Conservation (phyloP, 208 protist genomes). For the Wallacemonas sp. region DNA sequence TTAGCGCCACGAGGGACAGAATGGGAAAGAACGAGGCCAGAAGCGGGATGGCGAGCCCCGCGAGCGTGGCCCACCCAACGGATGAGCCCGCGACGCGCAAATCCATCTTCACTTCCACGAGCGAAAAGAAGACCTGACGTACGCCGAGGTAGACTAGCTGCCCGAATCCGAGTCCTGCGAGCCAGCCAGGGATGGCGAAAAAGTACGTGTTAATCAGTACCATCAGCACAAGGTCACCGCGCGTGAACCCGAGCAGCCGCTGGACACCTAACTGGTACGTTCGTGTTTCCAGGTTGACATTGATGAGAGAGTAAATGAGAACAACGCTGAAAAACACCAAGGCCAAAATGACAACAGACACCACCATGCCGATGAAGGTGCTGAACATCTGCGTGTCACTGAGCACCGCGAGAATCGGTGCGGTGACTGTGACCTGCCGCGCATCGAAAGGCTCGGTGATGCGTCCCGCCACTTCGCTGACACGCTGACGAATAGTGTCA, state of each 20-base stretch:
- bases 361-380: conserved; percentile 88
- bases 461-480: conserved; percentile 42
- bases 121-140: conserved; percentile 30
- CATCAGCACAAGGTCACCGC: conserved; percentile 42
- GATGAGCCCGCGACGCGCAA: conserved; percentile 26
- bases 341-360: conserved; percentile 90
- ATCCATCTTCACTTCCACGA: conserved; percentile 43
- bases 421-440: conserved; percentile 41
- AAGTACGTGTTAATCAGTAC: conserved; percentile 61
- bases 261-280: conserved; percentile 95
- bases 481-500: conserved; percentile 39
- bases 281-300: conserved; percentile 89
- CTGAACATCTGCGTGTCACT: conserved; percentile 60
- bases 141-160: conserved; percentile 50
- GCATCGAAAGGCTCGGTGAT: conserved; percentile 63
- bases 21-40: conserved; percentile 91
- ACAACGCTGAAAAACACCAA: conserved; percentile 85
- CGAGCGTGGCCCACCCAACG: conserved; percentile 66
- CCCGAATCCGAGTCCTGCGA: conserved; percentile 60
- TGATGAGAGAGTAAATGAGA: conserved; percentile 95
- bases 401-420: conserved; percentile 60
- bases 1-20: conserved; percentile 57
- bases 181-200: conserved; percentile 83
- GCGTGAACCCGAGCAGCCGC: conserved; percentile 90
- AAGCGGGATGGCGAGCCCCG: conserved; percentile 87